Evolutionary conservation across 306 rosid genomes (phyloP), one percentile per base, ranked within the genome.

Genomic region (Malus sieversii): DNA sequence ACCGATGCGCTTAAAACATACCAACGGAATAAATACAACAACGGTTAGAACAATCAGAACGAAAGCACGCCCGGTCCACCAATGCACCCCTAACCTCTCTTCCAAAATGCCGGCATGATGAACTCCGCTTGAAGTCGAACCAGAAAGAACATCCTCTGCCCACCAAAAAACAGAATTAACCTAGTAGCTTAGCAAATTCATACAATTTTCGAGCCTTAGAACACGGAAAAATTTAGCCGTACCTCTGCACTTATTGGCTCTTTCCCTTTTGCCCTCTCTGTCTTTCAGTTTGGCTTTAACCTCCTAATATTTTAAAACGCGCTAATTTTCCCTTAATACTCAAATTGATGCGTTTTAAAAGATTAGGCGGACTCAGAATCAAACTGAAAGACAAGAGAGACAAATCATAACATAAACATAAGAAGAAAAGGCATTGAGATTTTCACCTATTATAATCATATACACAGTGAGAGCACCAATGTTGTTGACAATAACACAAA

Each of bases 61-160:
- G 35, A 78, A 81, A 71, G 82, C 67, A 29, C 85, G 81, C 6
- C 79, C 76, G 18, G 75, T 84, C 85, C 87, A 84, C 87, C 87
- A 84, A 20, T 81, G 81, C 33, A 75, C 85, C 48, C 83, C 83
- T 52, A 66, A 84, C 77, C 85, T 75, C 52, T 75, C 81, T 78
- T 81, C 81, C 9, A 84, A 46, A 45, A 84, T 74, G 51, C 87
- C 87, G 0, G 78, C 32, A 66, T 84, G 83, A 70, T 71, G 85
- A 67, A 66, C 76, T 22, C 85, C 87, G 10, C 71, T 71, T 4
- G 79, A 68, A 10, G 79, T 53, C 29, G 85, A 45, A 16, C 87
- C 87, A 2, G 81, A 81, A 48, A 84, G 81, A 60, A 81, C 81
- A 78, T 81, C 83, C 55, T 67, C 82, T 72, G 73, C 19, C 57